Conservation (phyloP, 148 eudicot species). For the Rhododendron molle region DNA sequence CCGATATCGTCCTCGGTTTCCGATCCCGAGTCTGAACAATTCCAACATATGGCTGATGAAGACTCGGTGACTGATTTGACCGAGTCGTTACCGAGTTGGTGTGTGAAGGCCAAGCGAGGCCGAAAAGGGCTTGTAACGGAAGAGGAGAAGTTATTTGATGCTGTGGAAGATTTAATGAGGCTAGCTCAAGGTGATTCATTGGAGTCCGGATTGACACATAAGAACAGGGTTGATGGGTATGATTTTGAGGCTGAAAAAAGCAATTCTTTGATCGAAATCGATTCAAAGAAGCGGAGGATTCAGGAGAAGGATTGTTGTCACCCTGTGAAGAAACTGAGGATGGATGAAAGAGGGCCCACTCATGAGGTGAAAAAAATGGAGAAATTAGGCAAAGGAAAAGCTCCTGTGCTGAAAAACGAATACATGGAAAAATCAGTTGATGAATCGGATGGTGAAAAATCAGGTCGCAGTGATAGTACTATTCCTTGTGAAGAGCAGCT, state of each 20-base stretch:
- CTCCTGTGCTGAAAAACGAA: neutral
- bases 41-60: neutral
- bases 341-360: neutral
- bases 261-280: neutral
- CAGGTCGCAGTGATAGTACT: neutral
- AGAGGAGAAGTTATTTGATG: slow-evolving; percentile 18
- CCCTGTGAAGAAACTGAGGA: neutral
- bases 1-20: slow-evolving; percentile 12
- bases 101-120: slow-evolving; percentile 28
- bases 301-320: neutral
- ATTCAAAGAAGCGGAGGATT: slow-evolving; percentile 7
- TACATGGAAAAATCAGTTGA: neutral
- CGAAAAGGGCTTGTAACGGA: slow-evolving; percentile 13
- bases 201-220: slow-evolving; percentile 2
- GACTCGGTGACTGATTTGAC: neutral
- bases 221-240: neutral
- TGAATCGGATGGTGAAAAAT: neutral
- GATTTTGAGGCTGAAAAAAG: neutral
- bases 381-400: neutral
- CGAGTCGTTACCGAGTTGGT: slow-evolving; percentile 22
- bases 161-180: slow-evolving; percentile 21
- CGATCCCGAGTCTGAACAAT: neutral
- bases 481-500: neutral
- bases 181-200: slow-evolving; percentile 16
- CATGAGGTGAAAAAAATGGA: neutral